Base-by-base conservation (phyloP, 768 basidiomycete genomes). In the Phylloporus rhodoxanthus region DNA sequence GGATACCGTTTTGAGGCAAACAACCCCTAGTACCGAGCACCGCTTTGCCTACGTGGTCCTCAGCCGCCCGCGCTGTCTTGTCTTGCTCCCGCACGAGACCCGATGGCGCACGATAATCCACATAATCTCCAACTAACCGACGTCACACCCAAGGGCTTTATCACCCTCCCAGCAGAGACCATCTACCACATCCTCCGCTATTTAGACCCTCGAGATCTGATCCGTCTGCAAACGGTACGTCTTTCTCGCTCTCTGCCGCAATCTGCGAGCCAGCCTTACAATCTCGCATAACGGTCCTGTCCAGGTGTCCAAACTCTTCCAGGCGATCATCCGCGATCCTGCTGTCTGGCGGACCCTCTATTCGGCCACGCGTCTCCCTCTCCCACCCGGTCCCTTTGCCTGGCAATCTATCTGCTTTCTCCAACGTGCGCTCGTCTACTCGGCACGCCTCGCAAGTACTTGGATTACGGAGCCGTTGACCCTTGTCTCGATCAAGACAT, bases 401-500 rank as follows among this genome's bases (percentile, higher is more conserved):
- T 61, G 60, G 61, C 57, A 61, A 45, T 57, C 61, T 21, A 50
- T 6, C 14, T 47, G 7, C 23, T 53, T 51, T 28, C 51, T 50
- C 41, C 61, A 60, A 13, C 61, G 46, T 39, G 25, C 54, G 8
- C 60, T 61, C 48, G 36, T 61, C 25, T 8, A 34, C 38, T 63
- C 61, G 3, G 38, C 47, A 2, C 60, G 47, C 37, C 41, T 59
- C 25, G 51, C 47, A 17, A 45, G 21, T 11, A 28, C 30, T 5
- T 61, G 61, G 60, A 54, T 52, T 17, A 45, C 51, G 3, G 21
- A 39, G 14, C 60, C 51, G 8, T 52, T 53, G 43, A 25, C 49
- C n/a, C 29, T 50, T 29, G 6, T 55, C 50, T 50, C 55, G 5
- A 36, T 7, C 8, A 25, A n/a, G 29, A n/a, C 10, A 13, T 54